phyloP scores from a whole-genome alignment of 202 grass and related monocot species.

The Dendrocalamus latiflorus region DNA sequence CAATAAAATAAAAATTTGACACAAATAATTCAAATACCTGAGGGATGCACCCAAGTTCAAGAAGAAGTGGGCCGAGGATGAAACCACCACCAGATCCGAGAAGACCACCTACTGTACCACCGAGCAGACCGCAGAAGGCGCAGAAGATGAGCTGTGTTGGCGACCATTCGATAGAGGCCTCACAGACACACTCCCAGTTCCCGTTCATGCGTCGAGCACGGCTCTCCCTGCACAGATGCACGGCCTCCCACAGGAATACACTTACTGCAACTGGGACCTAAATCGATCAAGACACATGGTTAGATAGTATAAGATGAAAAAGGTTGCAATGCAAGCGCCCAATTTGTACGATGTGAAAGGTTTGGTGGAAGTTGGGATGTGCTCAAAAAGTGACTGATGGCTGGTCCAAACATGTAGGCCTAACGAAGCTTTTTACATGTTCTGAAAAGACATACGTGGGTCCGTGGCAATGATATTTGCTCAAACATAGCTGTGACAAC shows the following conservation, averaged over 20 bases:
- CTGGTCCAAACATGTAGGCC: background rate
- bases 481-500: background rate
- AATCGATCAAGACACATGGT: slow-evolving; percentile 13
- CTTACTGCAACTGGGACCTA: slow-evolving; percentile 58
- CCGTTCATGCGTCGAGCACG: slow-evolving; percentile 55
- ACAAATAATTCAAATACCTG: slow-evolving; percentile 50
- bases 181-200: slow-evolving; percentile 72
- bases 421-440: background rate
- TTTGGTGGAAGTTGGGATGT: background rate
- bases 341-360: background rate
- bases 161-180: slow-evolving; percentile 83
- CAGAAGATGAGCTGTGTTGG: slow-evolving; percentile 75
- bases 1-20: background rate
- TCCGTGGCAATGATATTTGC: background rate
- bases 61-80: slow-evolving; percentile 96
- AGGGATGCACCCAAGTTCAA: slow-evolving; percentile 93
- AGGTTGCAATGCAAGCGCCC: background rate
- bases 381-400: background rate
- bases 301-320: slow-evolving; percentile 2
- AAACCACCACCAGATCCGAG: slow-evolving; percentile 95
- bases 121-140: slow-evolving; percentile 80
- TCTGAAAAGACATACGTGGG: background rate
- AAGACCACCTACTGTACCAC: slow-evolving; percentile 87
- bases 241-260: slow-evolving; percentile 66
- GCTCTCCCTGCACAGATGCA: slow-evolving; percentile 69